Percentiles rank a stretch among this genome's conserved stretches.
phyloP scores from a whole-genome alignment of 352 stramenopile species.

The Elongisporangium anandrum region DNA sequence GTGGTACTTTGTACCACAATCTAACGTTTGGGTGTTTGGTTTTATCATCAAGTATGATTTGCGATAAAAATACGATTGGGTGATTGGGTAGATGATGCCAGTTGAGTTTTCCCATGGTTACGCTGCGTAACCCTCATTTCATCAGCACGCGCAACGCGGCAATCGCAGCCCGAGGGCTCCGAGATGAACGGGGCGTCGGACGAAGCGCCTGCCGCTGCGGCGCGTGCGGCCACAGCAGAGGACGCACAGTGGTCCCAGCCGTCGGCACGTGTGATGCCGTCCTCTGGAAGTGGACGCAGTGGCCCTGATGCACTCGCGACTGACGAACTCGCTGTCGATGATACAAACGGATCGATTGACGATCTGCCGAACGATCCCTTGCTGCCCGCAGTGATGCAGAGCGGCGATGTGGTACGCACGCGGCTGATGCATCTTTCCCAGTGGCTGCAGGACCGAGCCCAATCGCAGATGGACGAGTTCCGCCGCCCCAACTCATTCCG shows the following conservation, averaged over 20 bases:
- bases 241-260: neutral
- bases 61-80: no score
- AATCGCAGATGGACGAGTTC: constrained; percentile 17
- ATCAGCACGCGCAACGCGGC: neutral
- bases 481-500: constrained; percentile 10
- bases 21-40: neutral
- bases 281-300: neutral
- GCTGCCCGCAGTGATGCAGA: constrained; percentile 1
- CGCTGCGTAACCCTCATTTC: neutral
- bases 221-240: neutral
- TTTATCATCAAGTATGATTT: no score
- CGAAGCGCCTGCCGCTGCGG: neutral
- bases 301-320: neutral
- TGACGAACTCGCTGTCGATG: neutral
- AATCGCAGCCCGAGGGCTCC: neutral
- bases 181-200: neutral
- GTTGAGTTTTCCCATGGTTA: neutral
- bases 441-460: constrained; percentile 24
- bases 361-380: neutral
- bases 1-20: neutral
- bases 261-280: neutral
- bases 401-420: constrained; percentile 19
- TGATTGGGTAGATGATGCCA: neutral
- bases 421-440: constrained; percentile 30
- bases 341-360: neutral